phyloP scores from a whole-genome alignment of 139 green algal genomes.

The Nannochloris sp. region DNA sequence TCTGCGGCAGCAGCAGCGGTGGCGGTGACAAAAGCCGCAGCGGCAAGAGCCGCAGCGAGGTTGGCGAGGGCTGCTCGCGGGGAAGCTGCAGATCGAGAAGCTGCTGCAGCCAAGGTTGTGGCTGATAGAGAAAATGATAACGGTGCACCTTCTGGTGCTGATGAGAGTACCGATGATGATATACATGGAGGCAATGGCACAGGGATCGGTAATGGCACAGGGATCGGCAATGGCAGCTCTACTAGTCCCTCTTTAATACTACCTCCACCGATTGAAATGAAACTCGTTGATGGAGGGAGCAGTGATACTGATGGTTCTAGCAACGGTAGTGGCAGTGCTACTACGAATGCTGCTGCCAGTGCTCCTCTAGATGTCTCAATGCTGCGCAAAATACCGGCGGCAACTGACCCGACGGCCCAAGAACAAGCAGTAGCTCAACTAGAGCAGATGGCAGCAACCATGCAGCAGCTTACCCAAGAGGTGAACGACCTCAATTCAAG shows the following conservation, averaged over 20 bases:
- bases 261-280: no score
- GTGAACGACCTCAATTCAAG: background rate
- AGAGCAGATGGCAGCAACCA: conserved; percentile 9
- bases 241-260: background rate
- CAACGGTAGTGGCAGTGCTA: background rate
- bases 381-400: background rate
- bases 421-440: conserved; percentile 11
- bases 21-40: conserved; percentile 79
- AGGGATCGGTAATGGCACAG: background rate
- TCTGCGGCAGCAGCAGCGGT: conserved; percentile 72
- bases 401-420: background rate
- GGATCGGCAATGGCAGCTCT: background rate
- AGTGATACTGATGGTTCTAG: background rate
- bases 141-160: no score
- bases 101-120: background rate
- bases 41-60: conserved; percentile 58
- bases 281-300: no score
- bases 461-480: conserved; percentile 20
- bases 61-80: conserved; percentile 5
- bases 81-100: no score
- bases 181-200: background rate
- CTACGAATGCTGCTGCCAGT: background rate
- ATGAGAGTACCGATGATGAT: background rate
- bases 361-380: background rate
- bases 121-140: background rate